Base-by-base conservation (phyloP, 352 stramenopile species). In the Phytopythium montanum region DNA sequence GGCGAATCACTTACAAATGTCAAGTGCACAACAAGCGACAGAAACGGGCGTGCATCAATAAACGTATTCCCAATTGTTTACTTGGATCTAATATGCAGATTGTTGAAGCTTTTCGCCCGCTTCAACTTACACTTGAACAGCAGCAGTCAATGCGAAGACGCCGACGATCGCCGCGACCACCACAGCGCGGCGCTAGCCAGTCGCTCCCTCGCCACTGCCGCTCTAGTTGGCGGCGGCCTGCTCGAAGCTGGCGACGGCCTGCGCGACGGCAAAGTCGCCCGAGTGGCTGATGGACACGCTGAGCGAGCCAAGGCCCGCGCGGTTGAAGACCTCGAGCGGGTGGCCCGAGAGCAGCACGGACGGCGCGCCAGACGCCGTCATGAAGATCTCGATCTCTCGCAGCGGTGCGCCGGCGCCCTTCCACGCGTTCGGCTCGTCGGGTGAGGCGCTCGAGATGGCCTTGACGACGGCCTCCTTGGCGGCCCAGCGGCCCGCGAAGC, bases 401-500 rank as follows among this genome's bases (percentile, higher is more conserved):
- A 95, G 63, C 31, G 85, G 72, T 14, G 86, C 88, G 5, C 79
- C 77, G 26, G 80, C 78, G 28, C 83, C 80, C 59, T 88, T 80
- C 84, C 84, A 94, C 36, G 84, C 66, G 64, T 88, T 90, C 42
- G 79, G 67, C 46, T 85, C 77, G 42, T 75, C 76, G 5, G 84
- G 75, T 5, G 82, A 56, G 0, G 84, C 75, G 56, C 77, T 95
- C 34, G 84, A 95, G 45, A 96, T 92, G n/a, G 88, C 86, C 73
- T 97, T 97, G 64, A 96, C 83, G 51, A 94, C 79, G n/a, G 88
- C 88, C 58, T 96, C 87, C 68, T 96, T 96, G 5, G 85, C 87
- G 25, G 88, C 88, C 88, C 87, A 96, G 21, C 87, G 87, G 52
- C 84, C 88, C 0, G 88, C 88, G 60, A 96, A 95, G 64, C 81